Base-by-base conservation (phyloP, 108 stramenopile genomes). In the Cyclostephanos tholiformis region DNA sequence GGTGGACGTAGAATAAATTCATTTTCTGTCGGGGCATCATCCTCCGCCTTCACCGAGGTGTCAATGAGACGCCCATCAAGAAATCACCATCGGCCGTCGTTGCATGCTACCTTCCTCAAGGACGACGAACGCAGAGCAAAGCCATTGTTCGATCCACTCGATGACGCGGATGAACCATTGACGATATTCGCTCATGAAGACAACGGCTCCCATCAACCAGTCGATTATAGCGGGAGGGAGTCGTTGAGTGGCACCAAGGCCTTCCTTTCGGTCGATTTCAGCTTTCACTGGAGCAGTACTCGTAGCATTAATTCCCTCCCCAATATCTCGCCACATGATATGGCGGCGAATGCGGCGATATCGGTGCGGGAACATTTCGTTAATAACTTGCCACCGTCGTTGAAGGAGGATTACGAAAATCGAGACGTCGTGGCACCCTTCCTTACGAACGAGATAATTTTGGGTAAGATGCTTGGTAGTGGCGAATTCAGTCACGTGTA, bases 401-500 rank as follows among this genome's bases (percentile, higher is more conserved):
- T 76, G 43, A 26, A 23, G 13, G 13, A 63, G 29, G 68, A 69
- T 23, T 69, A 69, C 67, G 41, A 63, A 4, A 23, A 29, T 4
- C 51, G 52, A 46, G 68, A 69, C 43, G 26, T 13, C 29, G 36
- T 69, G 4, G 75, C 75, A 8, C 67, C 65, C 1, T 78, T 78
- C 46, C 19, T 22, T 17, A 56, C 48, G 0, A 51, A 20, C 14
- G 76, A 77, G 64, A 77, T 77, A 35, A 55, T 72, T 10, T 16
- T 72, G 13, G 76, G 77, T 4, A 19, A 19, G 16, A 59, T 67
- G 43, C 56, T 78, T 0, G 77, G 77, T 14, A 56, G 41, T 10
- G 77, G 77, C 2, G 77, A 78, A 43, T 78, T 74, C 39, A 60
- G 57, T 19, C 71, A 78, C 60, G 77, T 78, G 16, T 65, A 25